Conservation (phyloP, 2,329 filamentous ascomycete species). For the Penicillium brasilianum region DNA sequence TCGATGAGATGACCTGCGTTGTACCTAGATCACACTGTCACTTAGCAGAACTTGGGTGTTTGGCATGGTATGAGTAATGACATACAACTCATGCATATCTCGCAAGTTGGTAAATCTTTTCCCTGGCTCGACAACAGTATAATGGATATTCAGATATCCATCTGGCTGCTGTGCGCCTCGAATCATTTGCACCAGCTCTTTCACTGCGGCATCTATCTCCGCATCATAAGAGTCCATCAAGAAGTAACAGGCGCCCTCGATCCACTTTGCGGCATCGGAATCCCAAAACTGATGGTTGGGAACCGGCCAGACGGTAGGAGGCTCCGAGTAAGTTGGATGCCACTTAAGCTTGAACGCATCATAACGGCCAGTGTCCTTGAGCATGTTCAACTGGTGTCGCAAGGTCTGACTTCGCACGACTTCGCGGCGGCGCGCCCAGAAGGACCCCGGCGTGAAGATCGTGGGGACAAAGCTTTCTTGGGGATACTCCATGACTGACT, state of each 20-base stretch:
- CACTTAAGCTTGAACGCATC: constrained; percentile 64
- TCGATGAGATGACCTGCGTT: constrained; percentile 68
- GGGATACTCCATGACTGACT: constrained; percentile 45
- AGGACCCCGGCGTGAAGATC: constrained; percentile 38
- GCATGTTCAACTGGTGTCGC: constrained; percentile 58
- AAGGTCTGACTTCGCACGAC: constrained; percentile 53
- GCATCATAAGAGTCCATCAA: constrained; percentile 49
- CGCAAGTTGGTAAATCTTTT: constrained; percentile 63
- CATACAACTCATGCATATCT: constrained; percentile 65
- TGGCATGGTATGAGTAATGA: not conserved
- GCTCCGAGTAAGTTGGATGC: constrained; percentile 60
- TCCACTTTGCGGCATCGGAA: constrained; percentile 64
- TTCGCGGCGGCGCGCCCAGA: constrained; percentile 47
- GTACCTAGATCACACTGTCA: constrained; percentile 49
- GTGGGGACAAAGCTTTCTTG: constrained; percentile 49
- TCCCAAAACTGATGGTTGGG: constrained; percentile 67
- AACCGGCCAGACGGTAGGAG: constrained; percentile 59
- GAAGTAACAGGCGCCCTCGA: constrained; percentile 66
- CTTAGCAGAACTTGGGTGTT: not conserved
- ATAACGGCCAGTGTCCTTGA: constrained; percentile 61
- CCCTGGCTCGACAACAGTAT: constrained; percentile 62
- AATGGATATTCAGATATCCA: constrained; percentile 69
- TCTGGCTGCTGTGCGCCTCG: constrained; percentile 61
- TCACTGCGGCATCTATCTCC: constrained; percentile 57
- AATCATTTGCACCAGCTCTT: constrained; percentile 65